Percentiles rank a stretch among this genome's conserved stretches.
phyloP scores from a whole-genome alignment of 768 basidiomycete species.

The Tephrocybe rancida region DNA sequence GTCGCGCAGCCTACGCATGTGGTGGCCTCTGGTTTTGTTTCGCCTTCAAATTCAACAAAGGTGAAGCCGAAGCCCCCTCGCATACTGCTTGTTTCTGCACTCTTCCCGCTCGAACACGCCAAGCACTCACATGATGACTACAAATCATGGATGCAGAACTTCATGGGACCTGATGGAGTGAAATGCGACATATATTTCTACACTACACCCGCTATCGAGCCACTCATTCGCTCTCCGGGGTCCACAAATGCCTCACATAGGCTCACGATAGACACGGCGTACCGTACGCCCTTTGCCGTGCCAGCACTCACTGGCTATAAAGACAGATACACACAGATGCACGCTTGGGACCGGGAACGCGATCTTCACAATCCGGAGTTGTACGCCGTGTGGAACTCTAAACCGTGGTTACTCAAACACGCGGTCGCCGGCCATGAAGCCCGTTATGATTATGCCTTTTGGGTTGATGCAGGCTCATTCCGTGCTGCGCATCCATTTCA shows the following conservation, averaged over 20 bases:
- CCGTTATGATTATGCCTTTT: constrained; percentile 55
- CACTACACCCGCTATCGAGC: constrained; percentile 41
- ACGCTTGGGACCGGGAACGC: constrained; percentile 45
- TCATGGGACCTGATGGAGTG: constrained; percentile 44
- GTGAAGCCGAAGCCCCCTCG: constrained; percentile 10
- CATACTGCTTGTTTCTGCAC: constrained; percentile 56
- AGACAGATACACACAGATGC: constrained; percentile 42
- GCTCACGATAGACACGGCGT: constrained; percentile 26
- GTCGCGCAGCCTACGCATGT: background rate
- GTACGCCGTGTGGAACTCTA: constrained; percentile 59
- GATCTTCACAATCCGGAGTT: constrained; percentile 45
- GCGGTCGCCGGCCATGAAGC: constrained; percentile 29
- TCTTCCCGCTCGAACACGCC: constrained; percentile 52
- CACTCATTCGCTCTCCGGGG: constrained; percentile 24
- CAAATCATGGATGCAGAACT: constrained; percentile 42
- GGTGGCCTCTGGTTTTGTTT: background rate
- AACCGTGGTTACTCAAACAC: constrained; percentile 50
- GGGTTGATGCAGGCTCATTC: constrained; percentile 61
- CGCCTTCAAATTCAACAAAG: background rate
- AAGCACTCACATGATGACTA: constrained; percentile 53
- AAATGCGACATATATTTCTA: constrained; percentile 51
- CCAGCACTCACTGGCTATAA: constrained; percentile 41
- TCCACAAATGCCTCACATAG: background rate
- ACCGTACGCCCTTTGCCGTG: constrained; percentile 45
- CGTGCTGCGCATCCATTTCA: constrained; percentile 41